Conservation (phyloP, 2,329 filamentous ascomycete species). For the Alternaria alternata region DNA sequence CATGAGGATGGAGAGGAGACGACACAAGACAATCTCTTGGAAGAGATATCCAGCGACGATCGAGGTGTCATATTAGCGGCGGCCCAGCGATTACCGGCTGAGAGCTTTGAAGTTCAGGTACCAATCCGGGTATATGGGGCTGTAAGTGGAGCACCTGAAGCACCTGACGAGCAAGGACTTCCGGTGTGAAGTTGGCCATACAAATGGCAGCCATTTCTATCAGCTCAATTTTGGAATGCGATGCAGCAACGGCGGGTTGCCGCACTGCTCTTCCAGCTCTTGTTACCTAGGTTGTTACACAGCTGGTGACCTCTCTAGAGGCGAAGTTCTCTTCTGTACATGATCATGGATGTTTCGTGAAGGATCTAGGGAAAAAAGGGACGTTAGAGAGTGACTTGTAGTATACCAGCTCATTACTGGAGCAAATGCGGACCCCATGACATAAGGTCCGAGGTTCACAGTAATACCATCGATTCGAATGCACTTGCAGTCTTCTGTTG, state of each 20-base stretch:
- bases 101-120: conserved; percentile 90
- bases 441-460: not conserved
- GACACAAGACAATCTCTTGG: conserved; percentile 65
- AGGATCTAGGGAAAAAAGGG: not conserved
- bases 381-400: not conserved
- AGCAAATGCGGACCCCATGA: not conserved
- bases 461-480: not conserved
- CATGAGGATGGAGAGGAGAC: conserved; percentile 44
- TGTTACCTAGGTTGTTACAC: not conserved
- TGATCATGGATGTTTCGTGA: not conserved
- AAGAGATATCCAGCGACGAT: conserved; percentile 81
- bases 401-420: conserved; percentile 11
- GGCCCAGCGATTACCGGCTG: conserved; percentile 78
- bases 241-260: not conserved
- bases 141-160: conserved; percentile 53
- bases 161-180: conserved; percentile 42
- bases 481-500: too few relatives aligned
- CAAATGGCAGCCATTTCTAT: not conserved
- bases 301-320: not conserved
- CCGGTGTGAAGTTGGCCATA: conserved; percentile 33
- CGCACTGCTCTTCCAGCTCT: too few relatives aligned
- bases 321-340: not conserved
- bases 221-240: not conserved
- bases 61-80: conserved; percentile 79
- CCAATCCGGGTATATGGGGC: conserved; percentile 80